Base-by-base conservation (phyloP, 768 basidiomycete genomes). In the Pulveroboletus ravenelii region DNA sequence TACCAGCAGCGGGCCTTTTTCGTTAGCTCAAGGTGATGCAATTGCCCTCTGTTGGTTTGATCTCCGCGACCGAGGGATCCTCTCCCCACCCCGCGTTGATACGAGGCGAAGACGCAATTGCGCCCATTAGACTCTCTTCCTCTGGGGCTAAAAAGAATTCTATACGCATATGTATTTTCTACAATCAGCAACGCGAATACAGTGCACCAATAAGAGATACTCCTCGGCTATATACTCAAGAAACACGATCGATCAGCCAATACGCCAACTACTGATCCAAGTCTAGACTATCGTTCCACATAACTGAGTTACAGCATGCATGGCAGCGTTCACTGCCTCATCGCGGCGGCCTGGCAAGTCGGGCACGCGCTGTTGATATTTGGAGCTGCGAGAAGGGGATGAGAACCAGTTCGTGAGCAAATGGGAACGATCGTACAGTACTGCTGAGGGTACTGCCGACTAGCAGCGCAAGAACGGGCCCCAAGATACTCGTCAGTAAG, bases 391-490 rank as follows among this genome's bases (percentile, higher is more conserved):
- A 45, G 27, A 5, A 17, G 32, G 17, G 29, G 7, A 38, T 61
- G 12, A 54, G 41, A 14, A 48, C 30, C 42, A 29, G 30, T 2
- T 12, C 30, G 15, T n/a, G 44, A 15, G 10, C 14, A 38, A 40
- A 13, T 17, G 38, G 32, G 25, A 34, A 23, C 3, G 30, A 45
- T 56, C 74, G 42, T 56, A 77, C 75, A 74, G 42, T 77, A 76
- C 47, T 77, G 75, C 50, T 77, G 71, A 10, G 76, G 76, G 48
- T 64, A 77, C 42, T 67, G 64, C 14, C 74, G 76, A 51, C 76
- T 77, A 39, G 31, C 10, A 15, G 40, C 23, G 37, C n/a, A 40
- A 47, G 35, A 59, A 52, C 47, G 40, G 38, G 54, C 50, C 10
- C 4, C 4, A 25, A 42, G 10, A 32, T 34, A 1, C 10, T 40